Evolutionary conservation across 257 asterid genomes (phyloP).

Genomic region (Rehmannia glutinosa): DNA sequence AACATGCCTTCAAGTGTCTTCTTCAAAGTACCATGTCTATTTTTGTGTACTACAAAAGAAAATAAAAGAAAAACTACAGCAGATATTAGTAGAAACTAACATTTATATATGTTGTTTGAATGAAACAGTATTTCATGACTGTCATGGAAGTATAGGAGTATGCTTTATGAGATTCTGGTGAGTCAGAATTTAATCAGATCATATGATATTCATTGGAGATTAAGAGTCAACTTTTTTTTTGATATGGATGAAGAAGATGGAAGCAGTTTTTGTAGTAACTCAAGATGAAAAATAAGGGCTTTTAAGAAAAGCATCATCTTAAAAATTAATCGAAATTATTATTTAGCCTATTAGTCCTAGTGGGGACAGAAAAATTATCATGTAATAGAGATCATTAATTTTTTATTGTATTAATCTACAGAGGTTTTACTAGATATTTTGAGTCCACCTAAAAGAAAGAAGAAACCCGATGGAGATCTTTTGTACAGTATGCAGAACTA

Average conservation of each 20-base stretch:
- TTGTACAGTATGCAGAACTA: too few relatives aligned
- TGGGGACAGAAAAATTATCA: too few relatives aligned
- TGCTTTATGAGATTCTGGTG: neutral
- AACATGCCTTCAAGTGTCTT: slow-evolving; percentile 2
- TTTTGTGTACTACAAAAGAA: neutral
- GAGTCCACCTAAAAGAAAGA: too few relatives aligned
- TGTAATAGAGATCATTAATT: too few relatives aligned
- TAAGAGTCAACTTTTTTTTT: too few relatives aligned
- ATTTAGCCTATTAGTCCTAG: too few relatives aligned
- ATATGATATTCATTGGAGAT: too few relatives aligned
- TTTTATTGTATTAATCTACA: too few relatives aligned
- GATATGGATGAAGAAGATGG: neutral
- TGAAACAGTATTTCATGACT: neutral
- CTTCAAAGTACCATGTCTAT: neutral
- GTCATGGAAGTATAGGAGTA: neutral
- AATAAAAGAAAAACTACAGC: neutral
- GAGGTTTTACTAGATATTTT: too few relatives aligned
- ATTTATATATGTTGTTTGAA: neutral
- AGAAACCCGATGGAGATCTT: too few relatives aligned
- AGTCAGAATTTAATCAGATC: neutral
- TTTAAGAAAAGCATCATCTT: neutral
- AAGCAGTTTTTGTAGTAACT: neutral
- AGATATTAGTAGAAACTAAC: neutral
- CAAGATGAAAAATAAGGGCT: neutral
- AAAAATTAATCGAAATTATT: too few relatives aligned